phyloP scores from a whole-genome alignment of 2,329 filamentous ascomycete genomes.

The Stagonosporopsis tanaceti region DNA sequence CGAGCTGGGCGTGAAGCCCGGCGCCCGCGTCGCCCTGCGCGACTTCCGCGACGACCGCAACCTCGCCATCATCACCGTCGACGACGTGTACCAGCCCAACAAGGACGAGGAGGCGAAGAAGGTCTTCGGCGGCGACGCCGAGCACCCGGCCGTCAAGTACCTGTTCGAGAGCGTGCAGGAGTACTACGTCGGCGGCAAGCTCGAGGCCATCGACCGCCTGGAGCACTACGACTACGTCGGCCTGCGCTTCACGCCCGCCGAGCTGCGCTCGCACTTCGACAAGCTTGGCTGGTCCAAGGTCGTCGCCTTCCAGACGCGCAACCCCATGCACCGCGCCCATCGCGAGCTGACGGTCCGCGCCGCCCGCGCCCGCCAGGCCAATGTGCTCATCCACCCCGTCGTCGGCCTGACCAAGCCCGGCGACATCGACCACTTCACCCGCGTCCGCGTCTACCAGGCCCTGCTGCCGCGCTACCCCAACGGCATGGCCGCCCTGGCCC shows the following conservation, averaged over 20 bases:
- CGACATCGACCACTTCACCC: slow-evolving; percentile 99
- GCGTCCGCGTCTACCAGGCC: slow-evolving; percentile 97
- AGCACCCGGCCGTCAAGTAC: slow-evolving; percentile 92
- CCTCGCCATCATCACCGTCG: slow-evolving; percentile 92
- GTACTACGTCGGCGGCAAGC: slow-evolving; percentile 93
- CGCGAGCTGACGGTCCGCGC: slow-evolving; percentile 97
- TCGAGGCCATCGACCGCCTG: slow-evolving; percentile 92
- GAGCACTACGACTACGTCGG: slow-evolving; percentile 99
- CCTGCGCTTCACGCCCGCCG: slow-evolving; percentile 90
- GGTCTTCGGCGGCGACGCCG: slow-evolving; percentile 91
- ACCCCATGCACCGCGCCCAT: slow-evolving; percentile 99
- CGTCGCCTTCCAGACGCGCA: slow-evolving; percentile 96
- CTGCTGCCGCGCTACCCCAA: slow-evolving; percentile 97
- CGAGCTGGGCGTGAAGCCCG: slow-evolving; percentile 76
- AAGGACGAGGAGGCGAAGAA: slow-evolving; percentile 94
- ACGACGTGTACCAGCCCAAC: slow-evolving; percentile 94
- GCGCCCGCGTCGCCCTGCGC: slow-evolving; percentile 83
- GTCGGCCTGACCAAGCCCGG: slow-evolving; percentile 98
- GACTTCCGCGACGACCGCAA: slow-evolving; percentile 97
- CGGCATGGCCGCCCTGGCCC: slow-evolving; percentile 96
- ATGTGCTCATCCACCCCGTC: slow-evolving; percentile 98
- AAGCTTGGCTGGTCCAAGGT: slow-evolving; percentile 99
- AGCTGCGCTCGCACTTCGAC: slow-evolving; percentile 96
- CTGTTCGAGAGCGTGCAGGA: slow-evolving; percentile 82
- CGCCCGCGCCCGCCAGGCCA: slow-evolving; percentile 93